Evolutionary conservation across 1,284 basidiomycete genomes (phyloP).

Genomic region (Coriolopsis trogii): DNA sequence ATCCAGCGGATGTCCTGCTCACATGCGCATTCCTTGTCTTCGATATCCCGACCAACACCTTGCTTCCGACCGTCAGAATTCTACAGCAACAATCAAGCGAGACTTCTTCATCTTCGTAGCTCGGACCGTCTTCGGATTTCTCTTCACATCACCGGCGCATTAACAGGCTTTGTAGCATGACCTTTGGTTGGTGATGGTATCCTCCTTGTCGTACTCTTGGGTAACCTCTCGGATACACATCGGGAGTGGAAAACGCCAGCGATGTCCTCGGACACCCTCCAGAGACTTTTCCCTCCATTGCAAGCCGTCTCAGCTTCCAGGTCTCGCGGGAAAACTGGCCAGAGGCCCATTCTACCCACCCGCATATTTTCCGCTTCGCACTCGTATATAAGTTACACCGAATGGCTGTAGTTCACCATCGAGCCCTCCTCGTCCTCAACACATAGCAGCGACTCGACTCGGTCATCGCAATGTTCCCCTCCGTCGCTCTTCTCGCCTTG

Average conservation of each 20-base stretch:
- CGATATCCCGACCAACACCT: not conserved
- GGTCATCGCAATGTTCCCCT: slow-evolving; percentile 27
- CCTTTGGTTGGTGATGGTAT: not conserved
- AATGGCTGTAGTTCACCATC: slow-evolving; percentile 1
- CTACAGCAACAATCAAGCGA: not conserved
- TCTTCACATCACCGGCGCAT: not conserved
- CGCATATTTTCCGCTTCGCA: slow-evolving; percentile 16
- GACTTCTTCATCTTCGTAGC: not conserved
- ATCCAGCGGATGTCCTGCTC: slow-evolving; percentile 6
- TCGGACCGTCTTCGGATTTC: slow-evolving; percentile 17
- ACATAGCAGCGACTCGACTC: slow-evolving; percentile 6
- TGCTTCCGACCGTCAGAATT: not conserved
- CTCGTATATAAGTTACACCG: slow-evolving; percentile 10
- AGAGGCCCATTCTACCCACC: not conserved
- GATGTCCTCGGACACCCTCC: not conserved
- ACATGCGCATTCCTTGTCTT: slow-evolving; percentile 7
- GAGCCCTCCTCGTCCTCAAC: slow-evolving; percentile 8
- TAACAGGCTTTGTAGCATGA: not conserved
- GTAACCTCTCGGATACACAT: slow-evolving; percentile 12
- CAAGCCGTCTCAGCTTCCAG: not conserved
- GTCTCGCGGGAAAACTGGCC: slow-evolving; percentile 11
- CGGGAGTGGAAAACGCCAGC: slow-evolving; percentile 8
- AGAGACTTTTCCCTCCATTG: not conserved
- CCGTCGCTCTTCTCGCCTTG: slow-evolving; percentile 29
- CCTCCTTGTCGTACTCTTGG: not conserved